Conservation (phyloP, 495 filamentous ascomycete genomes). For the Hypoxylon rickii region DNA sequence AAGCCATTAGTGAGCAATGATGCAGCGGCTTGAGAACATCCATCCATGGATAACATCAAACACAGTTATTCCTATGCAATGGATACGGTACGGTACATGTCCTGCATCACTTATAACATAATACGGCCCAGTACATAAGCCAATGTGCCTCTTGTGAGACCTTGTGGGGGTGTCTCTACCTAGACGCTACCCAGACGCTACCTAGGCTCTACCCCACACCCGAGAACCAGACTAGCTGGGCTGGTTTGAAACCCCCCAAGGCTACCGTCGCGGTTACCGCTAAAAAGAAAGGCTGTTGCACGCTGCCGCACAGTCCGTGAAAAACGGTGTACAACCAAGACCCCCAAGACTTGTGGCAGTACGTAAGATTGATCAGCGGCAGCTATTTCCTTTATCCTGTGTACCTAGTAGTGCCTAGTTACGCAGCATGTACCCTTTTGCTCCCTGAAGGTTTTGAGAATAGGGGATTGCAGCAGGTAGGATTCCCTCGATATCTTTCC, state of each 20-base stretch:
- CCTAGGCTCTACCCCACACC: slow-evolving; percentile 36
- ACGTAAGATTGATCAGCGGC: slow-evolving; percentile 1
- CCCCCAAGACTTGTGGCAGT: background rate
- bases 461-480: slow-evolving; percentile 37
- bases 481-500: slow-evolving; percentile 13
- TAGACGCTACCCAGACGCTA: too few species aligned
- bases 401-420: too few species aligned
- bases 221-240: slow-evolving; percentile 12
- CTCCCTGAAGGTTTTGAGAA: slow-evolving; percentile 29
- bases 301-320: slow-evolving; percentile 13
- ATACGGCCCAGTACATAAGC: slow-evolving; percentile 5
- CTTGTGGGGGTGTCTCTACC: slow-evolving; percentile 26
- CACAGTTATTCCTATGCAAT: slow-evolving; percentile 12
- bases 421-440: too few species aligned
- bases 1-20: too few species aligned
- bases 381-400: background rate
- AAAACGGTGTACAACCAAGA: slow-evolving; percentile 20
- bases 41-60: too few species aligned
- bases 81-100: slow-evolving; percentile 25
- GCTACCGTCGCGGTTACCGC: slow-evolving; percentile 29
- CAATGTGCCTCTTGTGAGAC: slow-evolving; percentile 2
- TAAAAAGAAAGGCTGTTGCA: slow-evolving; percentile 17
- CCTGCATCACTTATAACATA: slow-evolving; percentile 6
- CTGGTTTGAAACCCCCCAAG: slow-evolving; percentile 27
- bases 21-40: too few species aligned